Evolutionary conservation across 495 filamentous ascomycete species (phyloP).

Genomic region (Daldinia grandis): DNA sequence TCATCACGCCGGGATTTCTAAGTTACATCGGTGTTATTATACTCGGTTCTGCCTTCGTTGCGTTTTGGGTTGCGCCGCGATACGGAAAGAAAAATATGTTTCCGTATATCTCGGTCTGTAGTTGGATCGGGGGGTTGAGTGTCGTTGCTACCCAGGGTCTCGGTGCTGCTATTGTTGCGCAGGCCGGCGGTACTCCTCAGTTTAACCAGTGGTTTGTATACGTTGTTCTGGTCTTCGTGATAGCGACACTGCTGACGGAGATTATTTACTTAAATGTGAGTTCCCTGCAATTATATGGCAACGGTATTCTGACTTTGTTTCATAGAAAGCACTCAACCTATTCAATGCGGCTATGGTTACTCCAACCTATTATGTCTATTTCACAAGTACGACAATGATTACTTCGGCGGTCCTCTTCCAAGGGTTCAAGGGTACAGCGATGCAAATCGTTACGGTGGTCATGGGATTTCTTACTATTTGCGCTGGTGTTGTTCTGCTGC

Average conservation of each 20-base stretch:
- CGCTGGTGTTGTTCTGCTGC: conserved; percentile 91
- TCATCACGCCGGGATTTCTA: conserved; percentile 87
- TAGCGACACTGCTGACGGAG: conserved; percentile 86
- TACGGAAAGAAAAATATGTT: conserved; percentile 98
- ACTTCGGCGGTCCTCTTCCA: conserved; percentile 92
- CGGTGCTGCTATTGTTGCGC: conserved; percentile 88
- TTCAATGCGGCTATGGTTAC: conserved; percentile 98
- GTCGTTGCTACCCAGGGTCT: conserved; percentile 95
- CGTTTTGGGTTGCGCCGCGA: conserved; percentile 84
- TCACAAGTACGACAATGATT: conserved; percentile 93
- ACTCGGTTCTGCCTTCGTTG: conserved; percentile 72
- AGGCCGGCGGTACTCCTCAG: conserved; percentile 79
- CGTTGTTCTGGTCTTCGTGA: conserved; percentile 88
- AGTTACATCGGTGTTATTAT: conserved; percentile 86
- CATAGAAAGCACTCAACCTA: conserved; percentile 95
- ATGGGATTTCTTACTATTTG: conserved; percentile 96
- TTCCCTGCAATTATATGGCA: conserved; percentile 8
- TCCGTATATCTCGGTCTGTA: conserved; percentile 96
- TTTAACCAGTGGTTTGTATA: conserved; percentile 99
- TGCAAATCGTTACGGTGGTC: conserved; percentile 85
- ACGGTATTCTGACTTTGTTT: conserved; percentile 41
- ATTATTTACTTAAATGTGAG: conserved; percentile 95
- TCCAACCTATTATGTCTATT: conserved; percentile 98
- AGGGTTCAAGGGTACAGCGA: conserved; percentile 87
- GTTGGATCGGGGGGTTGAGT: conserved; percentile 90